Conservation (phyloP, 345 rosid species). For the Angophora floribunda region DNA sequence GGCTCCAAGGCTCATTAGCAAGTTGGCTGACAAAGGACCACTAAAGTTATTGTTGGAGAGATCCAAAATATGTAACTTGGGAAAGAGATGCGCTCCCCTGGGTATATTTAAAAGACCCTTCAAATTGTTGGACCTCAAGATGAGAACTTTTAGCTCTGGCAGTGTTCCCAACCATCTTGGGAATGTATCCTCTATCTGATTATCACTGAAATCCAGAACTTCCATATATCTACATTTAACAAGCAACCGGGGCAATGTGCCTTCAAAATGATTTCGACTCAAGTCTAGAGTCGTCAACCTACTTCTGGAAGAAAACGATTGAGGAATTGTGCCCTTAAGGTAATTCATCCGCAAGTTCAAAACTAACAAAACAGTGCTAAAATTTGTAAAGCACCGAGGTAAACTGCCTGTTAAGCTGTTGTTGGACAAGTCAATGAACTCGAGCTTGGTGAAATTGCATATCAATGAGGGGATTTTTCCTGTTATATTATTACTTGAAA, state of each 20-base stretch:
- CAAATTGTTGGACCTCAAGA: too few relatives aligned
- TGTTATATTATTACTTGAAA: not conserved
- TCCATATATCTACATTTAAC: not conserved
- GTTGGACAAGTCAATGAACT: not conserved
- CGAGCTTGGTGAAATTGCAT: not conserved
- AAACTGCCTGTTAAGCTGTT: not conserved
- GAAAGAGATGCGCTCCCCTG: too few relatives aligned
- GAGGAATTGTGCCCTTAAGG: not conserved
- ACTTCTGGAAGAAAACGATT: not conserved
- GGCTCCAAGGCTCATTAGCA: rapidly evolving
- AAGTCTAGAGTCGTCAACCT: not conserved
- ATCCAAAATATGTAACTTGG: too few relatives aligned
- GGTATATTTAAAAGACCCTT: too few relatives aligned
- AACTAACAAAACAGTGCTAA: rapidly evolving
- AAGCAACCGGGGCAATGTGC: not conserved
- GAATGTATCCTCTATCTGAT: too few relatives aligned
- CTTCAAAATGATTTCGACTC: not conserved
- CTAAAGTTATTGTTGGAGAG: too few relatives aligned
- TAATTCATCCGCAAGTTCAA: not conserved
- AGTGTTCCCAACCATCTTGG: too few relatives aligned
- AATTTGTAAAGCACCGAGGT: not conserved
- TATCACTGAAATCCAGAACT: rapidly evolving
- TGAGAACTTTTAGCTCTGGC: too few relatives aligned
- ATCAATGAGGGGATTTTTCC: not conserved
- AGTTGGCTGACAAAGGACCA: rapidly evolving